Conservation (phyloP, 345 rosid species). For the Barbarea vulgaris region DNA sequence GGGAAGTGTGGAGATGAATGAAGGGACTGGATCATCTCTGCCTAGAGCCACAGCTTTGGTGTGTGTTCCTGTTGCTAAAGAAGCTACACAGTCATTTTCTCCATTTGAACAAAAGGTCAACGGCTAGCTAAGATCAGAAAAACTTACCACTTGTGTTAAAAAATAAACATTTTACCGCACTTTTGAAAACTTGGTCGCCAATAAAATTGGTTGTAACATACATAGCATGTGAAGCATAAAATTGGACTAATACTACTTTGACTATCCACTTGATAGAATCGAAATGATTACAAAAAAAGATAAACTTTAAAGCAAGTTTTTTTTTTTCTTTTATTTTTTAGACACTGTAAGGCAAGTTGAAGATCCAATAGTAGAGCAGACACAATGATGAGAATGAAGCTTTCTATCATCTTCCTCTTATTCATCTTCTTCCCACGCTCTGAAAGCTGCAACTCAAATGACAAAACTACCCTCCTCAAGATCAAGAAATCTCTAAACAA, state of each 20-base stretch:
- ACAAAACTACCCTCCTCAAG: conserved; percentile 60
- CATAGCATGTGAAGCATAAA: conserved; percentile 10
- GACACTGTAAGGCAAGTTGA: conserved; percentile 5
- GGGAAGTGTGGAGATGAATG: conserved; percentile 57
- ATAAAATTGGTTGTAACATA: conserved; percentile 6
- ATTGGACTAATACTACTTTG: background rate
- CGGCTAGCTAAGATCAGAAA: conserved; percentile 4
- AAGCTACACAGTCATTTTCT: background rate
- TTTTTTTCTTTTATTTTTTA: too few relatives aligned
- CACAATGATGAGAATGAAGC: conserved; percentile 22
- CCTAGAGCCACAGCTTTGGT: conserved; percentile 59
- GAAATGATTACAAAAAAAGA: background rate
- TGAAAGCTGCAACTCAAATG: conserved; percentile 48
- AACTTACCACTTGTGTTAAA: background rate
- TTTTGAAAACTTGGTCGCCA: background rate
- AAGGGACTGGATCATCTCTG: conserved; percentile 54
- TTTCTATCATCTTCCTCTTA: background rate
- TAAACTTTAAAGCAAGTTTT: background rate
- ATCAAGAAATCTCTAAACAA: conserved; percentile 56
- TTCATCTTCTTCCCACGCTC: background rate
- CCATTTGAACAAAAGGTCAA: background rate
- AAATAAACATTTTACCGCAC: background rate
- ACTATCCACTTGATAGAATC: background rate
- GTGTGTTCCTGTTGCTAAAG: conserved; percentile 53
- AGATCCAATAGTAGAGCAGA: background rate